Conservation (phyloP, 352 stramenopile genomes). For the Globisporangium takayamanum region DNA sequence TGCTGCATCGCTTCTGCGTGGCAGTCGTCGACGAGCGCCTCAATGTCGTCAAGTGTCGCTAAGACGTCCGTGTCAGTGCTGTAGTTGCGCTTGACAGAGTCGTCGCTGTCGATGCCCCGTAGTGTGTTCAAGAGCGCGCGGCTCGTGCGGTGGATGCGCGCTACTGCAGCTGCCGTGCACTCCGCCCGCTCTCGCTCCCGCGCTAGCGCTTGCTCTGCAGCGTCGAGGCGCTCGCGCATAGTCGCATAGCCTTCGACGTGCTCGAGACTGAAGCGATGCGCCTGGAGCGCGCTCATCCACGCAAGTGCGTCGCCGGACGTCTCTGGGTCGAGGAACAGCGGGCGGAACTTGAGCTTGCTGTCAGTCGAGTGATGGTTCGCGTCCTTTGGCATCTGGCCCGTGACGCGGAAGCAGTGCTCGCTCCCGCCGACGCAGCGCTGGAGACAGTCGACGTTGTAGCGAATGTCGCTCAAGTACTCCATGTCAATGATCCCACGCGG, state of each 20-base stretch:
- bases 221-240: slow-evolving; percentile 28
- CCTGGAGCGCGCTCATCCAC: slow-evolving; percentile 69
- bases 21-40: slow-evolving; percentile 50
- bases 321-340: slow-evolving; percentile 63
- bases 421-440: slow-evolving; percentile 61
- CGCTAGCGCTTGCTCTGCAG: slow-evolving; percentile 25
- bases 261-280: slow-evolving; percentile 59
- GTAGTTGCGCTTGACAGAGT: slow-evolving; percentile 1
- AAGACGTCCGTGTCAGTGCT: slow-evolving; percentile 18
- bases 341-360: slow-evolving; percentile 38
- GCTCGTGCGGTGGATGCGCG: slow-evolving; percentile 13
- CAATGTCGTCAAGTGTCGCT: slow-evolving; percentile 23
- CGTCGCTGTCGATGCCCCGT: slow-evolving; percentile 11
- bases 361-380: slow-evolving; percentile 14
- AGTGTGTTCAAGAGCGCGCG: slow-evolving; percentile 14
- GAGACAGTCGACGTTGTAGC: slow-evolving; percentile 67
- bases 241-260: slow-evolving; percentile 34
- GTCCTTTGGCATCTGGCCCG: slow-evolving; percentile 42
- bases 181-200: slow-evolving; percentile 12
- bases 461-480: slow-evolving; percentile 71
- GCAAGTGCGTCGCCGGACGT: slow-evolving; percentile 33
- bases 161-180: not conserved
- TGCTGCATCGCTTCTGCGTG: slow-evolving; percentile 43
- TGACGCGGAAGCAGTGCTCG: slow-evolving; percentile 64
- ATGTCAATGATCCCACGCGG: slow-evolving; percentile 74